Evolutionary conservation across 139 green algal genomes (phyloP).

Genomic region (Pycnococcus provasolii): DNA sequence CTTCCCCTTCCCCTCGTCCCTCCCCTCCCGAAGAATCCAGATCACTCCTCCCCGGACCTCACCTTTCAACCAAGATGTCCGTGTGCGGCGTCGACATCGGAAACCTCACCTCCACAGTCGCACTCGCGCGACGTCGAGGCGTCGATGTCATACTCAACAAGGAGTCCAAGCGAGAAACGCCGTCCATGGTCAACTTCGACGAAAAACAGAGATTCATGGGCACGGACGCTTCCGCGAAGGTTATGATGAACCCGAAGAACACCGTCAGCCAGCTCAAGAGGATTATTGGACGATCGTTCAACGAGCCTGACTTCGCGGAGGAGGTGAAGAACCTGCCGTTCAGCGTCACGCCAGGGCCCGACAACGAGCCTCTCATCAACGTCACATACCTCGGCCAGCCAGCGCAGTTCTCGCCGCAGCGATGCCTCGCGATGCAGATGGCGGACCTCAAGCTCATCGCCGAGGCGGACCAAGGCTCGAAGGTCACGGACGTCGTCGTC

Average conservation of each 20-base stretch:
- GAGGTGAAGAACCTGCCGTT: constrained; percentile 65
- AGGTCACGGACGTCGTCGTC: constrained; percentile 84
- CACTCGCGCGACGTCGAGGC: constrained; percentile 67
- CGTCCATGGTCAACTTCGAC: constrained; percentile 74
- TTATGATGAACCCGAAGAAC: constrained; percentile 84
- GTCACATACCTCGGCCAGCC: constrained; percentile 63
- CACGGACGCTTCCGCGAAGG: constrained; percentile 54
- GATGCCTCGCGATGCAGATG: constrained; percentile 82
- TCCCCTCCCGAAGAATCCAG: too few relatives aligned
- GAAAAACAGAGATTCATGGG: constrained; percentile 70
- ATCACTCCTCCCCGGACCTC: too few relatives aligned
- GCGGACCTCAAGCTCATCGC: constrained; percentile 80
- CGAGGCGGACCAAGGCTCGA: constrained; percentile 61
- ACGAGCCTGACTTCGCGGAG: constrained; percentile 62
- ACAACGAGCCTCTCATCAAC: constrained; percentile 61
- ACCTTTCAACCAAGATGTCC: constrained; percentile 46
- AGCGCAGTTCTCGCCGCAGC: constrained; percentile 43
- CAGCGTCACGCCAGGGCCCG: constrained; percentile 51
- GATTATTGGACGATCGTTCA: constrained; percentile 80
- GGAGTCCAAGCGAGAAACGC: constrained; percentile 85
- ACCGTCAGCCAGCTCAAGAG: constrained; percentile 85
- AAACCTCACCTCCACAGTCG: constrained; percentile 70
- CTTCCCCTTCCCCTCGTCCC: too few relatives aligned
- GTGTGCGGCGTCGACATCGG: constrained; percentile 87
- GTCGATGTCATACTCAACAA: constrained; percentile 83